Evolutionary conservation across 2,329 filamentous ascomycete species (phyloP).

Genomic region (Botryotinia calthae): DNA sequence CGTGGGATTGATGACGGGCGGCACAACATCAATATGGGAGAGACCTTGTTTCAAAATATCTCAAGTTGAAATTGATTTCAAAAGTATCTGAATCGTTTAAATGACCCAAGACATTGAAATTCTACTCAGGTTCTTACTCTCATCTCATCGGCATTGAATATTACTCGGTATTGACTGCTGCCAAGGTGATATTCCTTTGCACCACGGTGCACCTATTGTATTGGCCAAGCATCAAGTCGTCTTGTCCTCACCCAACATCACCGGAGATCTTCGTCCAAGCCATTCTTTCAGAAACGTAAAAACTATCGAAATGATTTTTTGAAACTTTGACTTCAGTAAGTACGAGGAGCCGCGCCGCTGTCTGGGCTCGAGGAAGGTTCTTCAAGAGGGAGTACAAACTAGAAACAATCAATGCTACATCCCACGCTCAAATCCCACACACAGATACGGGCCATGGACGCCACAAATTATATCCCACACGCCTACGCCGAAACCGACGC

Average conservation of each 20-base stretch:
- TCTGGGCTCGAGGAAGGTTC: background rate
- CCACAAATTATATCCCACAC: background rate
- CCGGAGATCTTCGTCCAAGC: slow-evolving; percentile 1
- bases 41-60: slow-evolving; percentile 2
- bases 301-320: slow-evolving; percentile 3
- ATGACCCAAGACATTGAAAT: background rate
- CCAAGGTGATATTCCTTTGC: slow-evolving; percentile 8
- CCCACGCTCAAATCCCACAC: background rate
- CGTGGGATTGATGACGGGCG: background rate
- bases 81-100: slow-evolving; percentile 6
- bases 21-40: background rate
- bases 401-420: slow-evolving; percentile 8
- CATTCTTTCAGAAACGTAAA: background rate
- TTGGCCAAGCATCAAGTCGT: slow-evolving; percentile 8
- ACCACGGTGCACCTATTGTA: background rate
- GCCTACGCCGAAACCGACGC: background rate
- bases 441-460: slow-evolving; percentile 1
- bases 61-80: background rate
- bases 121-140: background rate
- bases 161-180: slow-evolving; percentile 7
- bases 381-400: background rate
- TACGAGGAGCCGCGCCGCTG: slow-evolving; percentile 5
- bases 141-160: background rate
- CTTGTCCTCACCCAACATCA: background rate
- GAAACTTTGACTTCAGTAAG: background rate